These are phyloP conservation scores for Afroboletus lepidellus DNA, from an alignment of 1,284 basidiomycete species.

Conservation along the genomic window DNA sequence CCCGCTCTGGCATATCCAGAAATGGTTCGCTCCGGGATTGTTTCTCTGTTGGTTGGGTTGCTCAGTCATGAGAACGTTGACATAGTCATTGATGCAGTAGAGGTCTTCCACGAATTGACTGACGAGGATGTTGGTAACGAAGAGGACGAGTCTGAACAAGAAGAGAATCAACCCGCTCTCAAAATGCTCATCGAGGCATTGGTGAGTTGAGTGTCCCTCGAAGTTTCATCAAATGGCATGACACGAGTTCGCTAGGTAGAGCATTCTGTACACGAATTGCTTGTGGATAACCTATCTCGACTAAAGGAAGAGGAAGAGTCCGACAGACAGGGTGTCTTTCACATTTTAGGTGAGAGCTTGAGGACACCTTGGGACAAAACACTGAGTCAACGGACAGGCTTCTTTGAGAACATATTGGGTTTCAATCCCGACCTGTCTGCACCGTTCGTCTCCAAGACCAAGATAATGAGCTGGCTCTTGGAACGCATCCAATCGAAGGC, in stretches of 20 bases:
- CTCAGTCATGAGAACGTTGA: constrained; percentile 93
- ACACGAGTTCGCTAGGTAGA: constrained; percentile 52
- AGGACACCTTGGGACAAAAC: not conserved
- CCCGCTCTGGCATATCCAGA: constrained; percentile 88
- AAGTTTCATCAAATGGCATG: constrained; percentile 1
- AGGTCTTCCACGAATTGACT: constrained; percentile 90
- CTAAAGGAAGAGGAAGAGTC: constrained; percentile 84
- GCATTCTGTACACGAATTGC: constrained; percentile 81
- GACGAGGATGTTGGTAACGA: constrained; percentile 93
- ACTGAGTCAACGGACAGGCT: constrained; percentile 50
- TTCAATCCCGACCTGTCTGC: constrained; percentile 77
- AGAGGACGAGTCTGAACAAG: constrained; percentile 64
- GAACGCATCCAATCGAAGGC: constrained; percentile 69
- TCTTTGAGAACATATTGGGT: constrained; percentile 91
- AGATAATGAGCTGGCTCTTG: constrained; percentile 78
- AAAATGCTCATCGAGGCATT: constrained; percentile 72
- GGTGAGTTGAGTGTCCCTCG: constrained; percentile 45
- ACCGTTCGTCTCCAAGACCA: constrained; percentile 71
- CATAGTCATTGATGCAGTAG: constrained; percentile 89
- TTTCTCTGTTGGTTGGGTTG: constrained; percentile 74
- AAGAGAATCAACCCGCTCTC: constrained; percentile 66
- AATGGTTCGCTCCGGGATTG: constrained; percentile 73
- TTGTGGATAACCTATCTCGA: constrained; percentile 86
- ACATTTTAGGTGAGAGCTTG: constrained; percentile 67
- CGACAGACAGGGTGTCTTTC: constrained; percentile 88